Base-by-base conservation (phyloP, 164 flowering plant species). In the Annona squamosa region DNA sequence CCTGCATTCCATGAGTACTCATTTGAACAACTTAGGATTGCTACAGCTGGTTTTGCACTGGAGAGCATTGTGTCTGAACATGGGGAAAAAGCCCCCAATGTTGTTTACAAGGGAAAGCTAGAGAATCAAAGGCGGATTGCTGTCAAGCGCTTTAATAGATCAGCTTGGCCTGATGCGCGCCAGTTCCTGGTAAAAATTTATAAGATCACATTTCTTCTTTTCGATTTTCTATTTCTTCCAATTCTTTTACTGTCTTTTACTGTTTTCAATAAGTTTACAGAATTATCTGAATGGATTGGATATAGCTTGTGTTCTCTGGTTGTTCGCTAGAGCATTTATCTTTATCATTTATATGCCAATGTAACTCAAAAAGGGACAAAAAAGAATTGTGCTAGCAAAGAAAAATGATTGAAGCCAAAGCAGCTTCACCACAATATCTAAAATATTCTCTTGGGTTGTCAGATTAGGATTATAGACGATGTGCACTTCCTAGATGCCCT, bases 41-140 rank as follows among this genome's bases (percentile, higher is more conserved):
- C 98, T 17, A 91, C 98, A 57, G 90, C 93, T 48, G 97, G 97
- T 61, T 94, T 92, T 84, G 85, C 97, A 56, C 87, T 78, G n/a
- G 98, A 90, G 76, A 92, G 90, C 70, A 94, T 94, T 57, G 97
- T 94, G 71, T 94, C 98, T 45, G 98, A 94, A 76, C 97, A 92
- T 77, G 98, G 98, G 13, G 98, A 92, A 65, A 92, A 94, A 78
- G 98, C 97, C 45, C 98, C 98, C 0, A 94, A 94, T 84, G 90
- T 94, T 71, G 98, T 94, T 74, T 94, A 90, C 74, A 94, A 88
- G 74, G 98, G 98, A 74, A 91, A 86, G 79, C 71, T 94, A 73
- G 93, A 87, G 12, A 90, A 86, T 81, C 97, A 89, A 75, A 76
- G 81, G 72, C 82, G 88, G n/a, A 85, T 94, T 78, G 96, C 97